Conservation (phyloP, 1,284 basidiomycete genomes). For the Rhodotorula glutinis region DNA sequence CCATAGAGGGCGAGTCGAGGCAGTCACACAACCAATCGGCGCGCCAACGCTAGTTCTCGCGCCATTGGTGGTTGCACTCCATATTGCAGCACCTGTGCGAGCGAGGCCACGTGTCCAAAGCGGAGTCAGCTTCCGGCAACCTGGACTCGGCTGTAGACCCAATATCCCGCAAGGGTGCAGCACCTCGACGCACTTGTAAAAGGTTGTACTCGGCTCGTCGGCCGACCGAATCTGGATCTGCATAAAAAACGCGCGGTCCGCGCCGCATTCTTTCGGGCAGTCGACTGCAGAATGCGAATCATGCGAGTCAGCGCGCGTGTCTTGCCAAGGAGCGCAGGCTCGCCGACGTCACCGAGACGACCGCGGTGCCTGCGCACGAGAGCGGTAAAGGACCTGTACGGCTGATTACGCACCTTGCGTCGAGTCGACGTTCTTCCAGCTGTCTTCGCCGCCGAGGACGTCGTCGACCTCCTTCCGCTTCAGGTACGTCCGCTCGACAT, state of each 20-base stretch:
- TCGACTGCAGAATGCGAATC: constrained; percentile 54
- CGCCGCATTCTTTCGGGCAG: constrained; percentile 83
- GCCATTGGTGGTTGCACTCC: constrained; percentile 45
- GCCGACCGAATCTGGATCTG: constrained; percentile 95
- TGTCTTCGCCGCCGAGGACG: constrained; percentile 86
- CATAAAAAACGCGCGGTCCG: constrained; percentile 85
- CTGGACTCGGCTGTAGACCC: not conserved
- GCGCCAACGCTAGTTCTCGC: constrained; percentile 44
- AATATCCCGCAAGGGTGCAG: no score
- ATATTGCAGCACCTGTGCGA: constrained; percentile 42
- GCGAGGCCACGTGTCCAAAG: not conserved
- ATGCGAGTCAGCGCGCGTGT: not conserved
- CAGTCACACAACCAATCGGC: no score
- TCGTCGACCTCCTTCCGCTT: constrained; percentile 87
- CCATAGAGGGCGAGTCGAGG: no score
- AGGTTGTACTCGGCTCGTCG: constrained; percentile 95
- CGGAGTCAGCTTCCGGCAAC: not conserved
- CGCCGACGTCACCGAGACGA: no score
- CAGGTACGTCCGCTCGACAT: constrained; percentile 73
- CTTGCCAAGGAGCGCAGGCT: no score
- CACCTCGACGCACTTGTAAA: constrained; percentile 61
- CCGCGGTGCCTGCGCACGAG: no score
- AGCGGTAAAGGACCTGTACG: not conserved
- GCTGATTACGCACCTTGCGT: constrained; percentile 61
- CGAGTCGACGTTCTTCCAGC: constrained; percentile 93